Base-by-base conservation (phyloP, 2,329 filamentous ascomycete genomes). In the Didymella lethalis region DNA sequence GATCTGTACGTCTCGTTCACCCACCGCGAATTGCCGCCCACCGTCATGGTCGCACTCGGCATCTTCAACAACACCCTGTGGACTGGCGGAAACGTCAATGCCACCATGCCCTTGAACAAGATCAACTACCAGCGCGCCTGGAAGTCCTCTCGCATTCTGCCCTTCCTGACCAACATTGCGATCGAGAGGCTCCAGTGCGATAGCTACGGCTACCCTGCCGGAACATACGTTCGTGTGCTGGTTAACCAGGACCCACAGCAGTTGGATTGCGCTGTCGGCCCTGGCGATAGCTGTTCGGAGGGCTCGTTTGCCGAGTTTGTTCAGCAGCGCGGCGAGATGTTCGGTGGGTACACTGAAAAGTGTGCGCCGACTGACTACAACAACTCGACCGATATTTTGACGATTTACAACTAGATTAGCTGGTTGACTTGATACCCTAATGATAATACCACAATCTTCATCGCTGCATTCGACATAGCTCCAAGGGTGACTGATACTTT, bases 1-100 rank as follows among this genome's bases (percentile, higher is more conserved):
- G 86, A 90, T 55, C 79, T 90, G 7, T 88, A 87, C 68, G 80
- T 90, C 40, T 87, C 85, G 51, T 90, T 90, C 77, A 90, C 88
- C 0, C 88, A 90, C 71, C 85, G 88, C 20, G 88, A 90, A 71
- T 77, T 90, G 2, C 88, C 88, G 1, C 88, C 88, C 1, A 87
- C 86, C 58, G 86, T 90, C 1, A 77, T 87, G 1, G 88, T 90
- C 1, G 87, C 88, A 0, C 82, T 90, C 75, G 88, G 88, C 0
- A 79, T 91, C 4, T 90, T 90, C 80, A 90, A 90, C 78, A 89
- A 89, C 75, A 87, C 85, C 3, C 82, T 79, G 0, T 84, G 83
- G 59, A 79, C 82, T 2, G 83, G 83, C 10, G 81, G 82, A 55
- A 73, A 83, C 14, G 77, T 86, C 64, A 89, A 89, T 63, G 83